Percentiles rank a stretch among this genome's conserved stretches.
Conservation (phyloP, 2,329 filamentous ascomycete genomes). For the Colletotrichum liaoningense region DNA sequence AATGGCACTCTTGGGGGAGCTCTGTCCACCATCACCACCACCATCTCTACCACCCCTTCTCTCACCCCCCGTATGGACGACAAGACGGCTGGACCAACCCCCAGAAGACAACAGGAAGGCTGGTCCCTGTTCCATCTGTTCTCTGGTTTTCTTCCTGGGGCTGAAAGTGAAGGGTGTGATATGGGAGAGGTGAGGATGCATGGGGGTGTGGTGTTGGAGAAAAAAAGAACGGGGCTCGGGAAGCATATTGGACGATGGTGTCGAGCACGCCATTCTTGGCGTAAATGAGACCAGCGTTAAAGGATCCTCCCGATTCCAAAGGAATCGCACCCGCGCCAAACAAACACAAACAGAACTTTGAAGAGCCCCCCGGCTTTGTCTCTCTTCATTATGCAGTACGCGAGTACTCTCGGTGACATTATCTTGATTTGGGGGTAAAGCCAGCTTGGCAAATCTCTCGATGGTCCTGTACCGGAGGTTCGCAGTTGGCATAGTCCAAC, state of each 20-base stretch:
- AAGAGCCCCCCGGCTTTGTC: background rate
- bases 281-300: conserved; percentile 32
- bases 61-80: background rate
- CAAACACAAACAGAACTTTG: conserved; percentile 1
- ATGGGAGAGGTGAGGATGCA: background rate
- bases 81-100: background rate
- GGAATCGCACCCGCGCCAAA: conserved; percentile 21
- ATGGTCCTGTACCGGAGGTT: background rate
- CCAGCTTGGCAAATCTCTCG: background rate
- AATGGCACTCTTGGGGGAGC: conserved; percentile 6
- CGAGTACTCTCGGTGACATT: background rate
- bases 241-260: conserved; percentile 34
- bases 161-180: background rate
- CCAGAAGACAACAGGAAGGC: background rate
- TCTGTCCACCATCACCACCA: conserved; percentile 4
- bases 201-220: background rate
- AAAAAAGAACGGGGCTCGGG: conserved; percentile 22
- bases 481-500: conserved; percentile 5
- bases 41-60: background rate
- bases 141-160: background rate
- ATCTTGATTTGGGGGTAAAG: background rate
- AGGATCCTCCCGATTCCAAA: conserved; percentile 16
- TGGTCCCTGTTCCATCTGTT: conserved; percentile 9
- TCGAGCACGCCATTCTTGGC: conserved; percentile 36
- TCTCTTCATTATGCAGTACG: background rate